These are phyloP conservation scores for Blakeslea trispora DNA, from an alignment of 371 early-diverging fungal species.

Conservation along the genomic window DNA sequence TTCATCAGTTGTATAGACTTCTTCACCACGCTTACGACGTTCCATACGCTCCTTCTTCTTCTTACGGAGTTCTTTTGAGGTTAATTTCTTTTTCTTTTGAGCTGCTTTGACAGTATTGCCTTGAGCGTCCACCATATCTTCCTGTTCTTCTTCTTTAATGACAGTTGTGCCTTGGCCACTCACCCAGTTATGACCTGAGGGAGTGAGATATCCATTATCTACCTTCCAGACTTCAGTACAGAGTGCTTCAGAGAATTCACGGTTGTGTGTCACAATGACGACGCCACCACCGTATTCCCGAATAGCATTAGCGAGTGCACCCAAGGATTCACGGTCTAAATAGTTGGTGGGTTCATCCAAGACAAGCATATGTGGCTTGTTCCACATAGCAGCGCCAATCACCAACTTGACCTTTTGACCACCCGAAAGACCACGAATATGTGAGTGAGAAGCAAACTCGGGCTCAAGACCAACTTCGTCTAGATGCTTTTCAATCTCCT, in stretches of 20 bases:
- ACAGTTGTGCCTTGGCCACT: conserved; percentile 44
- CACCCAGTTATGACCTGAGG: conserved; percentile 58
- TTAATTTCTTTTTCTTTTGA: conserved; percentile 50
- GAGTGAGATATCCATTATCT: conserved; percentile 61
- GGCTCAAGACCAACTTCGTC: conserved; percentile 68
- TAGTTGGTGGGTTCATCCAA: conserved; percentile 91
- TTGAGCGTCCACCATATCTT: conserved; percentile 47
- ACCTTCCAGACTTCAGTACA: conserved; percentile 77
- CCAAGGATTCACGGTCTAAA: conserved; percentile 75
- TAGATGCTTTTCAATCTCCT: conserved; percentile 72
- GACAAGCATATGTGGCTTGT: conserved; percentile 84
- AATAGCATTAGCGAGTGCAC: conserved; percentile 69
- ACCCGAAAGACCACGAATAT: conserved; percentile 86
- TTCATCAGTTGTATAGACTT: conserved; percentile 46
- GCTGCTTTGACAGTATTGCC: conserved; percentile 51
- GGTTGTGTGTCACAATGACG: conserved; percentile 76
- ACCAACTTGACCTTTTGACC: conserved; percentile 93
- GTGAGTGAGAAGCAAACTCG: conserved; percentile 79
- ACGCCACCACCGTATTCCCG: conserved; percentile 74
- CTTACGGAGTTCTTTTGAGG: conserved; percentile 53
- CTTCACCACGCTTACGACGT: conserved; percentile 57
- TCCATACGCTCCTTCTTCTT: conserved; percentile 59
- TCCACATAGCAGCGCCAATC: conserved; percentile 83
- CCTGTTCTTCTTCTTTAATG: conserved; percentile 41
- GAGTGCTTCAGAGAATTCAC: conserved; percentile 68